Evolutionary conservation across 148 eudicot genomes (phyloP).

Genomic region (Fagopyrum esculentum): DNA sequence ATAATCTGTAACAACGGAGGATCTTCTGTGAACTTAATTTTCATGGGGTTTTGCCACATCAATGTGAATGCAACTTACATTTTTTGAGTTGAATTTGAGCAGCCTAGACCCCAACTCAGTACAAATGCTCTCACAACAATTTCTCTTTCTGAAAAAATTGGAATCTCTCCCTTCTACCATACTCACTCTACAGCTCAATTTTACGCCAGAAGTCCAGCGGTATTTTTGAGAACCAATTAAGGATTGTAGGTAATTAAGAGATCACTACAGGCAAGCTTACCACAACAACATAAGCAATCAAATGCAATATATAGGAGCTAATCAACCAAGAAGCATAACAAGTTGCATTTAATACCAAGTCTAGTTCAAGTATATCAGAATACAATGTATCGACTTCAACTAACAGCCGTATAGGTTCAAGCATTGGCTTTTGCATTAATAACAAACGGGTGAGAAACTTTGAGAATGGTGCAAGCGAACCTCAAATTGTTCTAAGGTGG

Average conservation of each 20-base stretch:
- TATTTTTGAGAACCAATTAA: background rate
- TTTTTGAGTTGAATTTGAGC: background rate
- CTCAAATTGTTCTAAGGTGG: slow-evolving; percentile 67
- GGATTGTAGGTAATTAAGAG: background rate
- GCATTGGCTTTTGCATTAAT: background rate
- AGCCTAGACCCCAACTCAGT: background rate
- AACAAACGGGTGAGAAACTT: background rate
- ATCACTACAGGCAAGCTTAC: background rate
- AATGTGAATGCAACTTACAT: background rate
- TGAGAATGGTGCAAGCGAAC: slow-evolving; percentile 29
- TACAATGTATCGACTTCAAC: background rate
- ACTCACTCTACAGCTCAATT: background rate
- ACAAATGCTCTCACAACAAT: background rate
- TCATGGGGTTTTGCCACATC: background rate
- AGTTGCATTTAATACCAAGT: background rate
- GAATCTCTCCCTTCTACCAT: background rate
- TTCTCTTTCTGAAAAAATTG: background rate
- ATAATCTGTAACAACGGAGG: background rate
- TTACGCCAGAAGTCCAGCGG: background rate
- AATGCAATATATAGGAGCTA: background rate
- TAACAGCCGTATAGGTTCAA: background rate
- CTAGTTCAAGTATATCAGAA: background rate
- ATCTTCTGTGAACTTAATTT: background rate
- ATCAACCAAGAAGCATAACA: background rate
- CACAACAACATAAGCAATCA: background rate